Base-by-base conservation (phyloP, 805 yeast genomes). In the Pichia scutulata region DNA sequence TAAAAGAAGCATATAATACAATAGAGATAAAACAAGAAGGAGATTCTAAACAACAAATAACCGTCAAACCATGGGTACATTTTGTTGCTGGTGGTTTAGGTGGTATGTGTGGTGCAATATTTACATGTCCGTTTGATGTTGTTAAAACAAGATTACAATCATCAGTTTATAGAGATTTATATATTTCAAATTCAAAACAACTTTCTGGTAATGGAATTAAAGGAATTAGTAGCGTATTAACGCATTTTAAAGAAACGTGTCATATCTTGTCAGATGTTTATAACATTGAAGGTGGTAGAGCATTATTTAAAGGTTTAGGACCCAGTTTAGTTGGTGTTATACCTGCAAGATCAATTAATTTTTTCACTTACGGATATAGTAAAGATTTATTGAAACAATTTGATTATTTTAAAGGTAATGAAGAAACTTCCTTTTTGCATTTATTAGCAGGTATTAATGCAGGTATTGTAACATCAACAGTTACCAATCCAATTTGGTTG, bases 401-500 rank as follows among this genome's bases (percentile, higher is more conserved):
- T 2, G 72, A 76, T 42, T 80, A 89, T 67, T 84, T 85, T 65
- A 67, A 84, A 48, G 89, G 90, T n/a, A 16, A 8, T 13, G 66
- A 83, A 52, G 96, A 90, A 60, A 81, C 82, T 16, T 81, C 97
- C 0, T 80, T 88, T 79, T 80, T 93, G 21, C 98, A 93, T 69
- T 71, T 95, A 49, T 62, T 81, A 39, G 81, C 97, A 1, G 99
- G 97, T 7, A 81, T 90, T 0, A 76, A 77, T 59, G 99, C 99
- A 0, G 99, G 99, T 5, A 73, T 92, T 63, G 92, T 84, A 18
- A 93, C 99, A 0, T 84, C 96, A 5, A 92, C 99, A 0, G 96
- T 89, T 14, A 93, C 99, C 0, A 93, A 93, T 65, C 99, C 99
- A 13, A 93, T 93, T 51, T 93, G 99, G 99, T 72, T 93, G 53